Conservation (phyloP, 1,284 basidiomycete species). For the Malassezia obtusa region DNA sequence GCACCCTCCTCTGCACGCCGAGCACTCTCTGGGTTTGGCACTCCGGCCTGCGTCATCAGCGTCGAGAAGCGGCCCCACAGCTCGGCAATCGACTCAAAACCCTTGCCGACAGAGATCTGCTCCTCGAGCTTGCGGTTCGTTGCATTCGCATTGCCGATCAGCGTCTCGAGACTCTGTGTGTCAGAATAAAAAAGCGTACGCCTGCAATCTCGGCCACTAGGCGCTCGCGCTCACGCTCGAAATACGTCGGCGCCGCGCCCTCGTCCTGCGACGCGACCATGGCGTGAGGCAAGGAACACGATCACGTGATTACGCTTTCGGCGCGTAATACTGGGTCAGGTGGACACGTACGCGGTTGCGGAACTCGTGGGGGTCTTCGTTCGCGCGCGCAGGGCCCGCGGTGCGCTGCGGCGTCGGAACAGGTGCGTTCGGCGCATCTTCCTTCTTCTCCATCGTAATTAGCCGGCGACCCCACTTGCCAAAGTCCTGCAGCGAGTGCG, state of each 20-base stretch:
- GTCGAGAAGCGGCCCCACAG: conserved; percentile 75
- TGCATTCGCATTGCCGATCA: conserved; percentile 74
- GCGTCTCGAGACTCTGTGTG: conserved; percentile 72
- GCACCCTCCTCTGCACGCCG: neutral
- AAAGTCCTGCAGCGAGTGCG: conserved; percentile 80
- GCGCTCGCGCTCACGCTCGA: conserved; percentile 65
- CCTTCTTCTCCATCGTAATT: conserved; percentile 36
- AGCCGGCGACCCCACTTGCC: conserved; percentile 75
- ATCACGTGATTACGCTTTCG: neutral
- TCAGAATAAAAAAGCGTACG: conserved; percentile 49
- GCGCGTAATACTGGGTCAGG: conserved; percentile 4
- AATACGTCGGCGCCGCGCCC: conserved; percentile 52
- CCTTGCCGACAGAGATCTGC: conserved; percentile 77
- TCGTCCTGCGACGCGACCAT: conserved; percentile 1
- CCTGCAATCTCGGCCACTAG: conserved; percentile 63
- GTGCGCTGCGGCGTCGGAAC: neutral
- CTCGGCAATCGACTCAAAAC: conserved; percentile 77
- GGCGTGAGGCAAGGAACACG: neutral
- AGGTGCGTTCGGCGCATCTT: conserved; percentile 7
- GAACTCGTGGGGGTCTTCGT: conserved; percentile 30
- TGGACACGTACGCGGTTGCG: conserved; percentile 22
- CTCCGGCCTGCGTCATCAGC: conserved; percentile 55
- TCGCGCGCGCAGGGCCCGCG: conserved; percentile 23
- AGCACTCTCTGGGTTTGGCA: conserved; percentile 13
- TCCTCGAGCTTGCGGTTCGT: conserved; percentile 86